Percentiles rank a stretch among this genome's conserved stretches.
Evolutionary conservation across 805 yeast species (phyloP).

Genomic region (Debaryomyces tyrocola): DNA sequence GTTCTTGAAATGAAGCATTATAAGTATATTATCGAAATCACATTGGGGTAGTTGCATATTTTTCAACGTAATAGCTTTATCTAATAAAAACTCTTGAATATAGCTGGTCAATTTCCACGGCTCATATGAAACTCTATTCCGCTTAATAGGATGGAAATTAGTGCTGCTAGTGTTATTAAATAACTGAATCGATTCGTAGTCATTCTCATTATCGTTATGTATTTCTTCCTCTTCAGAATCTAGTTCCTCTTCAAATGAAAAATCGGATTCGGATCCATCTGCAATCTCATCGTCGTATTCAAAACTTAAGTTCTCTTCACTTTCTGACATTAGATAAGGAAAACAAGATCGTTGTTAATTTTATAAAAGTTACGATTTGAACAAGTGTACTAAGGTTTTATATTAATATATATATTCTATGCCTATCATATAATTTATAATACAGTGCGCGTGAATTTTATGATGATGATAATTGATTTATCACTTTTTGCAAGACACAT

Average conservation of each 20-base stretch:
- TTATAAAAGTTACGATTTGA: no score
- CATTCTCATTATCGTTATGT: not conserved
- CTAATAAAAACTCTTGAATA: conserved; percentile 23
- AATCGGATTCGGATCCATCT: conserved; percentile 7
- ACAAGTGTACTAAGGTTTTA: no score
- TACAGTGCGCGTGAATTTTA: not conserved
- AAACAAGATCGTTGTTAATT: not conserved
- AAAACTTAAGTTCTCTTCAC: conserved; percentile 5
- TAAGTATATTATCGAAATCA: conserved; percentile 28
- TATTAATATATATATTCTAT: not conserved
- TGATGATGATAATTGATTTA: not conserved
- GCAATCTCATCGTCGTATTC: conserved; percentile 12
- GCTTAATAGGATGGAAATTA: not conserved
- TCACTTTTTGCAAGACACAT: not conserved
- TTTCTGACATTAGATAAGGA: conserved; percentile 1
- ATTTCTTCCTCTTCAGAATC: conserved; percentile 8
- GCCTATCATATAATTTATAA: not conserved
- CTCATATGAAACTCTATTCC: conserved; percentile 13
- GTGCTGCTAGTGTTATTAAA: not conserved
- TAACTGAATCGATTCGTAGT: conserved; percentile 2
- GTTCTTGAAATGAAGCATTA: conserved; percentile 35
- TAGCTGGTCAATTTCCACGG: conserved; percentile 28
- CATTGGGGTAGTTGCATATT: conserved; percentile 26
- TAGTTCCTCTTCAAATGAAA: conserved; percentile 13
- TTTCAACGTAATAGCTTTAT: conserved; percentile 20